Conservation (phyloP, 768 basidiomycete species). For the Holtermannia corniformis region DNA sequence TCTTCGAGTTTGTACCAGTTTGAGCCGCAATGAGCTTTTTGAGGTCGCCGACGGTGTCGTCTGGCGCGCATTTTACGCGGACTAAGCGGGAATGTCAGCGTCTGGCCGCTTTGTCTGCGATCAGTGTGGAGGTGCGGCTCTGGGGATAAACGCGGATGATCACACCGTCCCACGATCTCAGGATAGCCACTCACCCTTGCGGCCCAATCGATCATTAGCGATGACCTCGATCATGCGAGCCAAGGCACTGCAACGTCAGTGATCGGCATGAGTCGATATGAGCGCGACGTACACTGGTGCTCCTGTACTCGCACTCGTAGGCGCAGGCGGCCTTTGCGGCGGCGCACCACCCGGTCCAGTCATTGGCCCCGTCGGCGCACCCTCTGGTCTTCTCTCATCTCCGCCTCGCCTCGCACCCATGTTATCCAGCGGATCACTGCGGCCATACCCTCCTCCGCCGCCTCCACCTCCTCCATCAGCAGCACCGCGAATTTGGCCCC, state of each 20-base stretch:
- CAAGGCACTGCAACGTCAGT: conserved; percentile 3
- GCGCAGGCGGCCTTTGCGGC: conserved; percentile 10
- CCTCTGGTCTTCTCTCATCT: conserved; percentile 3
- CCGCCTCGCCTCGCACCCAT: conserved; percentile 20
- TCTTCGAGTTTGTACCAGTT: conserved; percentile 71
- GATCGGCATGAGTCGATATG: background rate
- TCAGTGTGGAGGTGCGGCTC: background rate
- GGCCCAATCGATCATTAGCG: conserved; percentile 88
- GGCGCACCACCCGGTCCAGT: conserved; percentile 9
- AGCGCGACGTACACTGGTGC: background rate
- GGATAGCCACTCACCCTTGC: conserved; percentile 75
- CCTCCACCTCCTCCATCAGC: conserved; percentile 9
- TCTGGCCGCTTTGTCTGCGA: too few species aligned
- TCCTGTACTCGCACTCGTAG: conserved; percentile 8
- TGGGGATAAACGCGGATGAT: background rate
- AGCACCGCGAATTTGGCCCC: conserved; percentile 27
- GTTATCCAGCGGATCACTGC: conserved; percentile 28
- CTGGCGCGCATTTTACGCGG: conserved; percentile 79
- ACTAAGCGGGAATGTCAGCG: too few species aligned
- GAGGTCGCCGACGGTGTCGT: conserved; percentile 94
- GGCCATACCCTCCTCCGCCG: conserved; percentile 7
- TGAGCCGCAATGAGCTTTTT: conserved; percentile 97
- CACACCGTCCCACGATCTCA: too few species aligned
- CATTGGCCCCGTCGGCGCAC: conserved; percentile 8
- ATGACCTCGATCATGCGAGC: conserved; percentile 55